Conservation (phyloP, 306 rosid species). For the cucumber (Cucumis sativus) region Cucumber_9930_V3 NC_026660.2:9402501-9403000, state of each 20-base stretch:
- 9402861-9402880: constrained; percentile 71
- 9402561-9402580: constrained; percentile 22
- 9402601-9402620: constrained; percentile 88
- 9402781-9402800: constrained; percentile 59
- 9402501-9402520: neutral
- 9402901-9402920: neutral
- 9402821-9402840: constrained; percentile 81
- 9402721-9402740: constrained; percentile 12
- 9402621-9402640: constrained; percentile 97
- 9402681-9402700: constrained; percentile 28
- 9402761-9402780: constrained; percentile 30
- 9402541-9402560: constrained; percentile 25
- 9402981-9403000: constrained; percentile 43
- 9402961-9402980: constrained; percentile 69
- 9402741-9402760: constrained; percentile 24
- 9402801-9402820: constrained; percentile 89
- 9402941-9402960: neutral
- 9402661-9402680: constrained; percentile 48
- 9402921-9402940: neutral
- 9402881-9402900: constrained; percentile 5
- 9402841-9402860: constrained; percentile 90
- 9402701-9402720: constrained; percentile 15
- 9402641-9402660: constrained; percentile 94
- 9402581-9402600: constrained; percentile 50
- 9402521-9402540: neutral